phyloP scores from a whole-genome alignment of 2,329 filamentous ascomycete species.

The Geosmithia flava region DNA sequence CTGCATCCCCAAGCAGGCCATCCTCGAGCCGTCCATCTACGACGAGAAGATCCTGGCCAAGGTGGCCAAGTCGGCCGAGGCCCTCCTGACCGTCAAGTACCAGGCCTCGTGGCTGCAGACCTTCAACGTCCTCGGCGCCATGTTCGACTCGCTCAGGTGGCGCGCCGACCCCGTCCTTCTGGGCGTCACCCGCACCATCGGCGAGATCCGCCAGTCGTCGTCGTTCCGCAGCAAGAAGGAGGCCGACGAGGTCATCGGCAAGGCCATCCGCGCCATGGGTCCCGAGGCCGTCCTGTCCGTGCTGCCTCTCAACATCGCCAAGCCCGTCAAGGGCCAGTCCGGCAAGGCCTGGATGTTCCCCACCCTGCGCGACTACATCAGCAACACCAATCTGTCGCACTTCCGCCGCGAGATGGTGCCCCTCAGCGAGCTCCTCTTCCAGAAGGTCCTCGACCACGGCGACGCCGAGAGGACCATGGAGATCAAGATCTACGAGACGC shows the following conservation, averaged over 20 bases:
- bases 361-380: conserved; percentile 76
- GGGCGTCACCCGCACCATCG: conserved; percentile 65
- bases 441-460: conserved; percentile 74
- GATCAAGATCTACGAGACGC: conserved; percentile 92
- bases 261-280: conserved; percentile 81
- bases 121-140: conserved; percentile 74
- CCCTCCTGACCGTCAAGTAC: conserved; percentile 77
- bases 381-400: conserved; percentile 76
- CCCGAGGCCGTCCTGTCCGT: conserved; percentile 72
- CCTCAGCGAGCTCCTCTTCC: conserved; percentile 80
- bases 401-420: conserved; percentile 82
- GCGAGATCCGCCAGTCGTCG: conserved; percentile 76
- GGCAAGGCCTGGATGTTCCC: conserved; percentile 93
- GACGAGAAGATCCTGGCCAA: conserved; percentile 85
- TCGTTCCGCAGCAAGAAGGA: conserved; percentile 91
- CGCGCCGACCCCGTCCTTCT: conserved; percentile 66
- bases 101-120: conserved; percentile 92
- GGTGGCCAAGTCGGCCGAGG: conserved; percentile 58
- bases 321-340: conserved; percentile 62
- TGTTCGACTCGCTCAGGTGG: conserved; percentile 84
- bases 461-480: conserved; percentile 83
- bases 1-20: conserved; percentile 70
- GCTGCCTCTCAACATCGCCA: conserved; percentile 74
- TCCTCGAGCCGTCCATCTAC: conserved; percentile 80
- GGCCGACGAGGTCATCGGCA: conserved; percentile 79